Percentiles rank a stretch among this genome's conserved stretches.
phyloP scores from a whole-genome alignment of 2,329 filamentous ascomycete species.

The Dactylellina leptospora region DNA sequence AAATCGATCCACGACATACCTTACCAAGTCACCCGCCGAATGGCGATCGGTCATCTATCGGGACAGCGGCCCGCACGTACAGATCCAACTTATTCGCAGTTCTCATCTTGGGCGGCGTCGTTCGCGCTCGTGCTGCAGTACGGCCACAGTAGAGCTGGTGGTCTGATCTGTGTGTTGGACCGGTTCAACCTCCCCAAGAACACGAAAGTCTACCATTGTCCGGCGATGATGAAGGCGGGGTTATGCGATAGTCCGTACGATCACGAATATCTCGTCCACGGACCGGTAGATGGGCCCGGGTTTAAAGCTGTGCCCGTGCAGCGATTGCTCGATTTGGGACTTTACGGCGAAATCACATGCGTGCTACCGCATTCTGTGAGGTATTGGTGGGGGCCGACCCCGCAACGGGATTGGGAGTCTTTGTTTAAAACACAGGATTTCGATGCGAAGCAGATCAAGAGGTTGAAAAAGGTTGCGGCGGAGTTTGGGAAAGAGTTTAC shows the following conservation, averaged over 20 bases:
- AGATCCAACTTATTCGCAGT: conserved; percentile 37
- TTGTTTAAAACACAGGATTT: conserved; percentile 19
- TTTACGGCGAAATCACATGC: conserved; percentile 35
- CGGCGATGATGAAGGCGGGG: conserved; percentile 37
- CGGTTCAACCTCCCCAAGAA: conserved; percentile 41
- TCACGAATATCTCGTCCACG: conserved; percentile 49
- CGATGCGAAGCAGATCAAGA: conserved; percentile 24
- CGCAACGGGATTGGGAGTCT: conserved; percentile 31
- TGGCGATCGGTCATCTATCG: conserved; percentile 38
- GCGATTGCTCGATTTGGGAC: conserved; percentile 29
- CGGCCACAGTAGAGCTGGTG: conserved; percentile 29
- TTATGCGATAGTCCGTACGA: conserved; percentile 44
- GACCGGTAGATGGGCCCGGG: conserved; percentile 36
- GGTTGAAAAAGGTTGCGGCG: conserved; percentile 21
- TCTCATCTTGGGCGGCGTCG: conserved; percentile 44
- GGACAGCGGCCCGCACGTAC: conserved; percentile 33
- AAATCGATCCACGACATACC: conserved; percentile 45
- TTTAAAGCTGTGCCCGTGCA: conserved; percentile 48
- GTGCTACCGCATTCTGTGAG: conserved; percentile 22
- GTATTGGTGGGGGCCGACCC: conserved; percentile 46
- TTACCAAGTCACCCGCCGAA: conserved; percentile 19
- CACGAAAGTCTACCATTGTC: conserved; percentile 47
- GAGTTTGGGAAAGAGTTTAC: conserved; percentile 39
- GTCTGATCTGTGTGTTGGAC: conserved; percentile 43
- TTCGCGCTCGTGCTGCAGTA: conserved; percentile 41